Percentiles rank a stretch among this genome's conserved stretches.
Evolutionary conservation across 352 stramenopile species (phyloP).

Genomic region (Phytophthora colocasiae): DNA sequence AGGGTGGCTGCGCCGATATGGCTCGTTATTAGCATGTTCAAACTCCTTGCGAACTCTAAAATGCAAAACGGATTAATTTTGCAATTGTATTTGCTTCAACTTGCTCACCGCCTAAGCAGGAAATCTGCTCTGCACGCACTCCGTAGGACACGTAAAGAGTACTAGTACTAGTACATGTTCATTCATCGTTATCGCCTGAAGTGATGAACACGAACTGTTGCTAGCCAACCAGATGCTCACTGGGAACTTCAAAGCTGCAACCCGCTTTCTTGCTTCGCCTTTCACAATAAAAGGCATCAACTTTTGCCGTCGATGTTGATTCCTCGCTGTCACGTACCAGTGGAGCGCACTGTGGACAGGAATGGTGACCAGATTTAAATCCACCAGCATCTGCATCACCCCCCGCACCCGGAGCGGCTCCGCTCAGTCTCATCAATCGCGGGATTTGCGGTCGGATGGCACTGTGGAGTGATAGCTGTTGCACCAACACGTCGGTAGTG

Average conservation of each 20-base stretch:
- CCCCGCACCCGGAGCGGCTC: not conserved
- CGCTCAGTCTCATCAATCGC: conserved; percentile 7
- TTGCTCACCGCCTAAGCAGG: too few relatives aligned
- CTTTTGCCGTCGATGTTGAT: not conserved
- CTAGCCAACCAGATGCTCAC: conserved; percentile 5
- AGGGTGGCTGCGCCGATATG: too few relatives aligned
- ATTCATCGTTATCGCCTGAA: conserved; percentile 8
- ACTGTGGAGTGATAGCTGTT: conserved; percentile 14
- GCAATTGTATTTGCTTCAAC: too few relatives aligned
- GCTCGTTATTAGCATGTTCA: too few relatives aligned
- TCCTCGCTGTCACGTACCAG: not conserved
- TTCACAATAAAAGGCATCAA: conserved; percentile 5
- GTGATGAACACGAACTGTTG: conserved; percentile 12
- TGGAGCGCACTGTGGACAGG: conserved; percentile 8
- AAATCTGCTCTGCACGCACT: not conserved
- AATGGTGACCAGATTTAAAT: conserved; percentile 1
- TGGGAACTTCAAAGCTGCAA: conserved; percentile 13
- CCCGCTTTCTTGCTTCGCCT: not conserved
- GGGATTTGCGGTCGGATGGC: not conserved
- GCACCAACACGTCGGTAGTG: conserved; percentile 10
- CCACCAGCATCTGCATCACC: not conserved
- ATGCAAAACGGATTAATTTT: too few relatives aligned
- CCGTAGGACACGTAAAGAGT: conserved; percentile 9
- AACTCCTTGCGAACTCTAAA: too few relatives aligned
- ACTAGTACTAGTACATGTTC: too few relatives aligned